Base-by-base conservation (phyloP, 257 asterid genomes). In the Salvia rosmarinus region DNA sequence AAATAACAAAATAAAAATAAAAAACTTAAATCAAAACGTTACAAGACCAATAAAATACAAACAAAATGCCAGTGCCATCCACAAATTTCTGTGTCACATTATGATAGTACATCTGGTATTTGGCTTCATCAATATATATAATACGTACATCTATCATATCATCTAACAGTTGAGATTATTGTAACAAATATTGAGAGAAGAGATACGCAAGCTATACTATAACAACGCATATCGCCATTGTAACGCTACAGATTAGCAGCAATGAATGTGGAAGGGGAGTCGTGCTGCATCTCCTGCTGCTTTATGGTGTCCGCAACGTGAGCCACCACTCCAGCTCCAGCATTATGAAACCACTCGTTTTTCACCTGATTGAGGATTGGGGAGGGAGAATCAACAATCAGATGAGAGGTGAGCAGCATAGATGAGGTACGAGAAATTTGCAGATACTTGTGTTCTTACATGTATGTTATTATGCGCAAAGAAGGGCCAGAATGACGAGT, bases 391-490 rank as follows among this genome's bases (percentile, higher is more conserved):
- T 40, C 57, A 55, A 20, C 9, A 47, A 55, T 56, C 43, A 55
- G 44, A 57, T 9, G 11, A 5, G 13, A 42, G 4, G 8, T 17
- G 50, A n/a, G 54, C 12, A 21, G 4, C 32, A 44, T 10, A 39
- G 8, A 39, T 47, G 11, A 47, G 16, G 42, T 2, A 32, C n/a
- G 46, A 35, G 11, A 21, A 72, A n/a, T 30, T 54, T 37, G 67
- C 55, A 42, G 51, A 8, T 28, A 40, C 20, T 11, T 19, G 0
- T 8, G 3, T 23, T 46, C 82, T 80, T 91, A 91, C 99, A 73
- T 94, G 97, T 62, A 91, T 94, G 77, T 91, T 94, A 75, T 91
- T 89, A 72, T 91, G 99, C 7, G 99, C 98, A 43, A 89, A 94
- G 82, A 89, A 94, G 23, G 98, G 98, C 96, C 98, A 94, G 47